A percentile compares a stretch with the other conserved stretches of the same genome.
phyloP scores from a whole-genome alignment of 2,329 filamentous ascomycete species.

The Exophiala xenobiotica region DNA sequence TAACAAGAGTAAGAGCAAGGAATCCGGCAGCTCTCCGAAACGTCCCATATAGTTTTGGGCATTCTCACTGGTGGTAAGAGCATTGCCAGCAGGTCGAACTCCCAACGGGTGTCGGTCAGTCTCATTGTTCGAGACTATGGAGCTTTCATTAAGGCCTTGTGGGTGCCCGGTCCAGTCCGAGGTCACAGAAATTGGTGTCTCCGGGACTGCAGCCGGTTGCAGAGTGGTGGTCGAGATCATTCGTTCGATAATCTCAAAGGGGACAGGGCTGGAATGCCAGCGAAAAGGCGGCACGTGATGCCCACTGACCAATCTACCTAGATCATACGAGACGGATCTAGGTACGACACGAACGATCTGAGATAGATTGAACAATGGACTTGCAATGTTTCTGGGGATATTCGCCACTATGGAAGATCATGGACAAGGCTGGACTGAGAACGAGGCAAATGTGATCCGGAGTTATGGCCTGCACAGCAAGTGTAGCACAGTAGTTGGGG shows the following conservation, averaged over 20 bases:
- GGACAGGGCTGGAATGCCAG: conserved; percentile 5
- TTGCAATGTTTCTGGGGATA: background rate
- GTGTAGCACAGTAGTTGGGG: background rate
- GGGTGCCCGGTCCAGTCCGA: background rate
- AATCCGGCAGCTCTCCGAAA: conserved; percentile 73
- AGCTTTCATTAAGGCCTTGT: background rate
- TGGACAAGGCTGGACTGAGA: conserved; percentile 17
- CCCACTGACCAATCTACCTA: background rate
- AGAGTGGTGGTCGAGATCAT: conserved; percentile 15
- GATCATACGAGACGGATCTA: conserved; percentile 4
- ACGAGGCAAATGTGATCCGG: background rate
- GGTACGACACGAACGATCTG: background rate
- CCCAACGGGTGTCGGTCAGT: conserved; percentile 78
- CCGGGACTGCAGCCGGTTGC: conserved; percentile 1
- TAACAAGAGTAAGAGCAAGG: conserved; percentile 71
- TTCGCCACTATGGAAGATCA: conserved; percentile 9
- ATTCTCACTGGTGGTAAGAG: conserved; percentile 64
- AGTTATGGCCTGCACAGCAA: conserved; percentile 1
- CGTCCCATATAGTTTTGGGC: conserved; percentile 65
- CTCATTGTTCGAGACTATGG: conserved; percentile 4
- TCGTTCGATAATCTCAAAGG: background rate
- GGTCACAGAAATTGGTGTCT: conserved; percentile 4
- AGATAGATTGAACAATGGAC: background rate
- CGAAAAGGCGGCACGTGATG: conserved; percentile 14
- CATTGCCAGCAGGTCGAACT: conserved; percentile 84